These are phyloP conservation scores for Cenococcum geophilum DNA, from an alignment of 495 filamentous ascomycete species.

Conservation along the genomic window DNA sequence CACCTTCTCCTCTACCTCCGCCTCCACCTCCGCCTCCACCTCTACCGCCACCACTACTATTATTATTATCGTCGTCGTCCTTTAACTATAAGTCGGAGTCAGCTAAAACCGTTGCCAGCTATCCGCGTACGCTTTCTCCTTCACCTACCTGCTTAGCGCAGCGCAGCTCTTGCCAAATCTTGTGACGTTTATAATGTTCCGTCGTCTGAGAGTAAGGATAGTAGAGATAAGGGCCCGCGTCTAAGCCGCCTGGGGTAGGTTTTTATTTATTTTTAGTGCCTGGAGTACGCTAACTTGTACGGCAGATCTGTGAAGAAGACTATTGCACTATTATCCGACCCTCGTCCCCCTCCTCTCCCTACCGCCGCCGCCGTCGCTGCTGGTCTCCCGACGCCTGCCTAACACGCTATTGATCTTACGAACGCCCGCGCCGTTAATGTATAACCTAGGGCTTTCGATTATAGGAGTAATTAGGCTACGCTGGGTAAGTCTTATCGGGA, in stretches of 20 bases:
- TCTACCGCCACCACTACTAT: background rate
- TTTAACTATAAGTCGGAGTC: background rate
- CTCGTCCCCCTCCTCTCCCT: background rate
- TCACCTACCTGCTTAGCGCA: background rate
- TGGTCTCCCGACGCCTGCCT: background rate
- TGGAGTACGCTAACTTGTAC: background rate
- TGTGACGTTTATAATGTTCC: background rate
- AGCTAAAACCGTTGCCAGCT: background rate
- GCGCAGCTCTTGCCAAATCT: background rate
- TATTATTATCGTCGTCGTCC: background rate
- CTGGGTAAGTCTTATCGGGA: background rate
- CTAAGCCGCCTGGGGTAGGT: background rate
- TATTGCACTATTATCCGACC: background rate
- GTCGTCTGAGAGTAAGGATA: background rate
- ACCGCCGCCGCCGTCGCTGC: background rate
- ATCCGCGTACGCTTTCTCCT: background rate
- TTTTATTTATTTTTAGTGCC: background rate
- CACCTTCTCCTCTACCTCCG: too few relatives aligned
- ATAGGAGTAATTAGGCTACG: background rate
- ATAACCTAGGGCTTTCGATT: background rate
- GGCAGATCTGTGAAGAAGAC: background rate
- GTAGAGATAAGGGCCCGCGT: background rate
- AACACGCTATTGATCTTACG: background rate
- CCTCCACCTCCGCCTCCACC: background rate
- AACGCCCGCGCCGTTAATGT: background rate